Conservation (phyloP, 345 rosid species). For the Corymbia maculata region DNA sequence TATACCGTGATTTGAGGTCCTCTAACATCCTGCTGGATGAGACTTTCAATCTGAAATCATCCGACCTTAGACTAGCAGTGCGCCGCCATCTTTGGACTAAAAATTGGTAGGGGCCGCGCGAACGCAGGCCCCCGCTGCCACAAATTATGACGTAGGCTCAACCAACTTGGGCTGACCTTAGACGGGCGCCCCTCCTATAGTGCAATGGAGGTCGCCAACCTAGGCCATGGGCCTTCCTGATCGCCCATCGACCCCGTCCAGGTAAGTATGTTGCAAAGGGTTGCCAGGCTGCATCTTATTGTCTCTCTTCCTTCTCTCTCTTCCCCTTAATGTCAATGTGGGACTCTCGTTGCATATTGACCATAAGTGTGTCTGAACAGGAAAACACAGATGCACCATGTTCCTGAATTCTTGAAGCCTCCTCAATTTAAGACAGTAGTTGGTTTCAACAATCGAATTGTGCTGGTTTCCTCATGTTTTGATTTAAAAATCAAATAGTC, state of each 20-base stretch:
- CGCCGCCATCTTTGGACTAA: rapidly evolving
- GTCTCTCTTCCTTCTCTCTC: background rate
- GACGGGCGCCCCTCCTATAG: background rate
- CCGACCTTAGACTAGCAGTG: too few species aligned
- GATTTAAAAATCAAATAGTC: background rate
- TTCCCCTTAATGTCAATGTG: background rate
- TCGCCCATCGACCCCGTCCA: background rate
- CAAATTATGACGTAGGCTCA: background rate
- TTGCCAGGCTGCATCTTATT: background rate
- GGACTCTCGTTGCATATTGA: background rate
- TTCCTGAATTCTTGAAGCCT: background rate
- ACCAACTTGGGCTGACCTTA: background rate
- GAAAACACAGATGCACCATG: background rate
- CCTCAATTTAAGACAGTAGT: background rate
- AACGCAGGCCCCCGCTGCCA: background rate
- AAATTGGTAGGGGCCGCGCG: background rate
- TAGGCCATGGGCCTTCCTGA: background rate
- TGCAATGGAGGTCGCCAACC: background rate
- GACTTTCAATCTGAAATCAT: too few species aligned
- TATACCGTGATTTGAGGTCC: too few species aligned
- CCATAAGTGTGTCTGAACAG: background rate
- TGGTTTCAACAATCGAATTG: background rate
- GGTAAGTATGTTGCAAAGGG: background rate
- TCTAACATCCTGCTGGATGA: too few species aligned
- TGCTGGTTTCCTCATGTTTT: background rate